phyloP scores from a whole-genome alignment of 192 early-diverging fungal genomes.

The Chytriomyces sp. region DNA sequence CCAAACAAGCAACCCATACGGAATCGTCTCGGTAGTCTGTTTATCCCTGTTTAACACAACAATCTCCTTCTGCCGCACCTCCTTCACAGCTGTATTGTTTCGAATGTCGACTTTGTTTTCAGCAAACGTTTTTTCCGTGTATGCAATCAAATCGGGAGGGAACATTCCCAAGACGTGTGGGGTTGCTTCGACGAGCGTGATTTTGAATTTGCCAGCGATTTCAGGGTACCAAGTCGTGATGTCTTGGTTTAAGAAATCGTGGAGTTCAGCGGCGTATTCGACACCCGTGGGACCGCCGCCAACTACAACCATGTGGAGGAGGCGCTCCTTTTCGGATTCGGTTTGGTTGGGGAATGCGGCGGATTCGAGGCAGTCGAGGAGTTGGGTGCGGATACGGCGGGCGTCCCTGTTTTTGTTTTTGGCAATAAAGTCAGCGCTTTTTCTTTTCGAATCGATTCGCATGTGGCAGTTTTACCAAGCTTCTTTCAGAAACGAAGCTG shows the following conservation, averaged over 20 bases:
- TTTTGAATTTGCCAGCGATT: constrained; percentile 74
- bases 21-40: constrained; percentile 59
- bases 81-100: constrained; percentile 81
- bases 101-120: constrained; percentile 75
- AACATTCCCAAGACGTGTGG: constrained; percentile 81
- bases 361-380: constrained; percentile 76
- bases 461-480: constrained; percentile 39
- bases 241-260: constrained; percentile 82
- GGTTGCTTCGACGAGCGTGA: constrained; percentile 72
- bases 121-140: constrained; percentile 79
- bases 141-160: constrained; percentile 76
- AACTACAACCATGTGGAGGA: constrained; percentile 71
- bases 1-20: constrained; percentile 83
- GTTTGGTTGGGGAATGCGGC: constrained; percentile 75
- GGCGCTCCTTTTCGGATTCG: constrained; percentile 70
- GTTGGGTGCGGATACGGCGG: constrained; percentile 72
- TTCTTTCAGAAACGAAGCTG: constrained; percentile 78
- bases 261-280: constrained; percentile 82
- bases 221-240: constrained; percentile 71
- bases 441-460: too few species aligned
- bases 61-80: constrained; percentile 75
- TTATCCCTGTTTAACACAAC: constrained; percentile 70
- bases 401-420: constrained; percentile 69
- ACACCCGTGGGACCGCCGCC: constrained; percentile 56
- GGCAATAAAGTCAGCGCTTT: neutral